A percentile compares a stretch with the other conserved stretches of the same genome.
Evolutionary conservation across 805 yeast species (phyloP).

Genomic region (Lachancea kluyveri): DNA sequence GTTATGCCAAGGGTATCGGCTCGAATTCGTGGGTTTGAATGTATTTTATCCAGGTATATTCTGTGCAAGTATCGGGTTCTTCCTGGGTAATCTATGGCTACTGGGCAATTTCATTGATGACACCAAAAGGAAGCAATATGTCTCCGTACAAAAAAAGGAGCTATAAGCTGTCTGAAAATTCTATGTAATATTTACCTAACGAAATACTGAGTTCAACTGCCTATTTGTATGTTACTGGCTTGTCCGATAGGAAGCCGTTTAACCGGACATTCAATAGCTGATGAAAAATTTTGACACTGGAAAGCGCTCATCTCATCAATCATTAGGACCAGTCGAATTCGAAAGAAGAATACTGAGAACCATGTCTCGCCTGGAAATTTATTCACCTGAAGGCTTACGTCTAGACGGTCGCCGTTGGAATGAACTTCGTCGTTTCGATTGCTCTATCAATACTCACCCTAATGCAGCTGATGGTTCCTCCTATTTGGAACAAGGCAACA

Average conservation of each 20-base stretch:
- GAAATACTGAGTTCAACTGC: neutral
- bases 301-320: no score
- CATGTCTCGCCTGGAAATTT: slow-evolving; percentile 72
- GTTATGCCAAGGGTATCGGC: slow-evolving; percentile 68
- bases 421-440: slow-evolving; percentile 76
- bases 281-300: no score
- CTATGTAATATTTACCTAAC: slow-evolving; percentile 5
- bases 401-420: slow-evolving; percentile 94
- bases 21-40: slow-evolving; percentile 72
- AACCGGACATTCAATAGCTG: no score
- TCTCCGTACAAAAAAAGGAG: neutral
- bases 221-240: no score
- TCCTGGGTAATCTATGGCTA: slow-evolving; percentile 54
- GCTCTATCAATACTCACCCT: slow-evolving; percentile 84
- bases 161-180: neutral
- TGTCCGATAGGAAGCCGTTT: no score
- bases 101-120: slow-evolving; percentile 50
- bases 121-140: slow-evolving; percentile 13
- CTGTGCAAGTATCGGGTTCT: slow-evolving; percentile 50
- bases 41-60: slow-evolving; percentile 59
- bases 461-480: slow-evolving; percentile 88
- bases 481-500: slow-evolving; percentile 84
- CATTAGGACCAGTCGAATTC: no score
- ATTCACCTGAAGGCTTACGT: slow-evolving; percentile 92
- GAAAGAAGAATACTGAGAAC: no score